phyloP scores from a whole-genome alignment of 352 stramenopile genomes.

The Phytopythium ostracodes region DNA sequence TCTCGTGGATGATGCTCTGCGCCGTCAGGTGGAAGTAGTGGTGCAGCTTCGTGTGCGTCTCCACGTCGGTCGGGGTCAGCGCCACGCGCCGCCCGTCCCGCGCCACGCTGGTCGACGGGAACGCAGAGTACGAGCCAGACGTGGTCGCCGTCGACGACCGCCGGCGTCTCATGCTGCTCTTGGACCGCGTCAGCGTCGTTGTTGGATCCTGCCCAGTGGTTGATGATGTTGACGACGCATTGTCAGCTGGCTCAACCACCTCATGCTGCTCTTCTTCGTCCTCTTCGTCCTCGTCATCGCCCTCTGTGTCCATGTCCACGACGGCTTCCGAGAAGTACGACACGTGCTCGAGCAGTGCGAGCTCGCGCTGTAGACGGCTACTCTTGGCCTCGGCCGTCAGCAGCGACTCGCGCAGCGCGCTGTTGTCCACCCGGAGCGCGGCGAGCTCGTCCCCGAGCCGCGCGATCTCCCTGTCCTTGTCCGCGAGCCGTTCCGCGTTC shows the following conservation, averaged over 20 bases:
- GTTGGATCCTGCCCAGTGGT: background rate
- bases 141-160: slow-evolving; percentile 18
- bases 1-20: slow-evolving; percentile 85
- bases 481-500: slow-evolving; percentile 21
- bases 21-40: slow-evolving; percentile 87
- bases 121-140: slow-evolving; percentile 29
- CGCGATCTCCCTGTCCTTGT: slow-evolving; percentile 34
- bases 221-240: background rate
- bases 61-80: slow-evolving; percentile 49
- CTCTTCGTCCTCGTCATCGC: slow-evolving; percentile 58
- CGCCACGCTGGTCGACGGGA: slow-evolving; percentile 23
- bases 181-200: slow-evolving; percentile 12
- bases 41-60: slow-evolving; percentile 80
- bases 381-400: slow-evolving; percentile 63
- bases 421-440: slow-evolving; percentile 35
- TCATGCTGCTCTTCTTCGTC: slow-evolving; percentile 15
- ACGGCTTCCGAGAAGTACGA: slow-evolving; percentile 68
- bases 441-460: slow-evolving; percentile 28
- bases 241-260: slow-evolving; percentile 5
- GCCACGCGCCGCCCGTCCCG: slow-evolving; percentile 32
- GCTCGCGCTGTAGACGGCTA: slow-evolving; percentile 65
- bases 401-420: slow-evolving; percentile 49
- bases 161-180: slow-evolving; percentile 18
- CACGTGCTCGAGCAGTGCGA: slow-evolving; percentile 72
- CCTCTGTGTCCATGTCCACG: slow-evolving; percentile 61